Evolutionary conservation across 2,329 filamentous ascomycete genomes (phyloP).

Genomic region (Purpureocillium takamizusanense): DNA sequence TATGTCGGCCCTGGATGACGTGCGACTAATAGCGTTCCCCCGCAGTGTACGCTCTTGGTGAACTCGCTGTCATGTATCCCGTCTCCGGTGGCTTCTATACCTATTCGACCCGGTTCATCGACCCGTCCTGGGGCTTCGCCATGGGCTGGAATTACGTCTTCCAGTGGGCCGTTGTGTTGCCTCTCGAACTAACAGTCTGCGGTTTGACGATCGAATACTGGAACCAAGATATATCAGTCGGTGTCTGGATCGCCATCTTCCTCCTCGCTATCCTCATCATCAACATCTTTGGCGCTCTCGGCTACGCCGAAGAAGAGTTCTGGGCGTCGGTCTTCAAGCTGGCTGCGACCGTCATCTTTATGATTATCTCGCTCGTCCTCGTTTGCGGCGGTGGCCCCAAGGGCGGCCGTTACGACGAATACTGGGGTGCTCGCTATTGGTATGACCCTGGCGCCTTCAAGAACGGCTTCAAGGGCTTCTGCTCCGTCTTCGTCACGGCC

Average conservation of each 20-base stretch:
- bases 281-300: conserved; percentile 41
- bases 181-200: conserved; percentile 39
- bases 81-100: conserved; percentile 52
- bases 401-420: conserved; percentile 26
- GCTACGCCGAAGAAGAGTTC: conserved; percentile 45
- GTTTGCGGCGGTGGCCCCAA: conserved; percentile 44
- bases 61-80: conserved; percentile 48
- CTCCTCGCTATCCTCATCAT: conserved; percentile 34
- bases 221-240: conserved; percentile 32
- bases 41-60: conserved; percentile 45
- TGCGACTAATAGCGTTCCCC: not conserved
- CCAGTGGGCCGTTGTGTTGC: conserved; percentile 37
- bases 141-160: conserved; percentile 43
- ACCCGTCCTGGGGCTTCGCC: conserved; percentile 47
- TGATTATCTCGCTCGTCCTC: conserved; percentile 35
- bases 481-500: conserved; percentile 58
- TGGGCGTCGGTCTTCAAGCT: conserved; percentile 43
- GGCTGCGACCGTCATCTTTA: conserved; percentile 43
- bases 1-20: not conserved
- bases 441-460: conserved; percentile 42
- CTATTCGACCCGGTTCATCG: conserved; percentile 49
- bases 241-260: conserved; percentile 44
- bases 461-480: conserved; percentile 61
- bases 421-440: conserved; percentile 32
- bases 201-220: conserved; percentile 42